A percentile compares a stretch with the other conserved stretches of the same genome.
phyloP scores from a whole-genome alignment of 75 land plant genomes.

The Larix kaempferi region DNA sequence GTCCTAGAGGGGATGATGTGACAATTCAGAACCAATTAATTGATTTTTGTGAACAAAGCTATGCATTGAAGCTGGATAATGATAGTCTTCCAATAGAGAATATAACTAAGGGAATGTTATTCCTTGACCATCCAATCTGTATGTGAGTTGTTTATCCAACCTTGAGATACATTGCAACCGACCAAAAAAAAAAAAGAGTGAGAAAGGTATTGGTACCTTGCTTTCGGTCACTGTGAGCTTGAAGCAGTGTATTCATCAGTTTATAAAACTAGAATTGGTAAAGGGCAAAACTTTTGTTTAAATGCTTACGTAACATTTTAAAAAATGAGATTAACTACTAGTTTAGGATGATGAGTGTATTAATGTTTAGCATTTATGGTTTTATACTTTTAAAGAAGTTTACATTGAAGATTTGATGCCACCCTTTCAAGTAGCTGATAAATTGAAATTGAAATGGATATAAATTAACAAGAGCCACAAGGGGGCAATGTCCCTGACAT shows the following conservation, averaged over 20 bases:
- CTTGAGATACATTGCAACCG: conserved; percentile 59
- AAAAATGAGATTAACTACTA: too few relatives aligned
- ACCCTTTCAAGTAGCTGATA: too few relatives aligned
- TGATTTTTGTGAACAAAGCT: conserved; percentile 56
- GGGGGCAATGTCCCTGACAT: too few relatives aligned
- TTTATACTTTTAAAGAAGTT: too few relatives aligned
- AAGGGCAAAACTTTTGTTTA: too few relatives aligned
- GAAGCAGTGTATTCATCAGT: conserved; percentile 61
- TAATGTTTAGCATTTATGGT: too few relatives aligned
- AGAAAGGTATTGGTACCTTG: conserved; percentile 68
- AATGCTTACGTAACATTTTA: too few relatives aligned
- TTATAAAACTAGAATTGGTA: conserved; percentile 55
- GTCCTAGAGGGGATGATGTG: conserved; percentile 71
- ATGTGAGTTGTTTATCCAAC: conserved; percentile 62
- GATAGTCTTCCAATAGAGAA: conserved; percentile 70
- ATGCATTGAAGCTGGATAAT: conserved; percentile 52
- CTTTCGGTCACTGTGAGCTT: conserved; percentile 70
- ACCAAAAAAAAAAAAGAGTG: conserved; percentile 64
- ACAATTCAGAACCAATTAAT: conserved; percentile 44
- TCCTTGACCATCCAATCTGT: conserved; percentile 70
- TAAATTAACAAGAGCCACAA: too few relatives aligned
- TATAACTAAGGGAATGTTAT: conserved; percentile 70
- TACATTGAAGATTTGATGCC: too few relatives aligned
- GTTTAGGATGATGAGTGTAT: too few relatives aligned
- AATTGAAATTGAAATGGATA: too few relatives aligned